Evolutionary conservation across 164 flowering plant genomes (phyloP), one percentile per base, ranked within the genome.

Genomic region (Chloranthus sessilifolius): DNA sequence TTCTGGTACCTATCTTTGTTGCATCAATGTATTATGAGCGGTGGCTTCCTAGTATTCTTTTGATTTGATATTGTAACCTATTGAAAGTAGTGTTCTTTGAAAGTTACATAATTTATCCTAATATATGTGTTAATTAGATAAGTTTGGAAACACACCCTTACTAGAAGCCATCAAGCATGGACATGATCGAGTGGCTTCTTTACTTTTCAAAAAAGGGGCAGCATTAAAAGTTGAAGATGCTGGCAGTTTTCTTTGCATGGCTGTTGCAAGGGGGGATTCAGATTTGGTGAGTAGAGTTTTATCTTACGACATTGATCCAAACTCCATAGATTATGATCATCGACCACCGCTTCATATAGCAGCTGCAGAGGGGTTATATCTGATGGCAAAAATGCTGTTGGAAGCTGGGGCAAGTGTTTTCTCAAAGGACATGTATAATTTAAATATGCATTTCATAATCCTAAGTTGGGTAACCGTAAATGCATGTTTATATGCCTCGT

Each of bases 331-430:
- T 53, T 88, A 81, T 61, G 85, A 85, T 46, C 74, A 74, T 27
- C 65, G 91, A 55, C 81, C 96, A 17, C 79, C 96, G 24, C 86
- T 88, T 55, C 96, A 88, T 64, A 59, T 85, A 26, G 91, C 96
- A 65, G 75, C 83, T 10, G 76, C 91, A 24, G 83, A 78, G 31
- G 96, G 91, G 19, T 36, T 81, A 43, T 72, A 62, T 69, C 15
- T 71, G 51, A 80, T 78, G 72, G 79, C 83, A 35, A 78, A 79
- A 59, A 28, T 82, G 53, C 79, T 88, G 12, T 6, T 85, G 67
- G 88, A 81, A 43, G 74, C 85, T 11, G 95, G 96, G 15, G 94
- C 96, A 22, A 77, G 74, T 73, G 95, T 88, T 43, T 60, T 79
- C 35, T 43, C 73, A 3, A 81, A 78, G 62, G 96, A 88, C 82